Conservation (phyloP, 202 grass and related monocot species). For the Schoenoplectus tabernaemontani region DNA sequence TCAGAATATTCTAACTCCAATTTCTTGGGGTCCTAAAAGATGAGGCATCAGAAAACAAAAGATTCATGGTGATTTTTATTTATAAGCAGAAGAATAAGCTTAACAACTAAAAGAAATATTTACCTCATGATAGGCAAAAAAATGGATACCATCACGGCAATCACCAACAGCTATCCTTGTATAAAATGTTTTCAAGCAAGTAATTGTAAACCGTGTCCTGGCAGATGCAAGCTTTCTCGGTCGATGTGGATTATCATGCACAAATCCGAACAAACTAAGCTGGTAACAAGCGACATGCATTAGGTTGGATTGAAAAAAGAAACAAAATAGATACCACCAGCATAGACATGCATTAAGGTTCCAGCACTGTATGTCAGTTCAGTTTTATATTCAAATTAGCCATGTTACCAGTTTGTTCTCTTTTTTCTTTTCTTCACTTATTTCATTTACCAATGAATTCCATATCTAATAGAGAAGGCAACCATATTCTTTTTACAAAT, state of each 20-base stretch:
- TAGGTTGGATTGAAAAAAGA: neutral
- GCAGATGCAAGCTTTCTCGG: slow-evolving; percentile 51
- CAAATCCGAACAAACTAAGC: slow-evolving; percentile 76
- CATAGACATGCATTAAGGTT: neutral
- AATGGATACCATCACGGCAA: slow-evolving; percentile 98
- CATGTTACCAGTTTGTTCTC: neutral
- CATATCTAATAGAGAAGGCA: neutral
- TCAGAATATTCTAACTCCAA: slow-evolving; percentile 75
- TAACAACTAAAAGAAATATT: slow-evolving; percentile 2
- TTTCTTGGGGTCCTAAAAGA: slow-evolving; percentile 56
- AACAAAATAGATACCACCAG: neutral
- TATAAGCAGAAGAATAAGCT: neutral
- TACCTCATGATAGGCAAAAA: slow-evolving; percentile 92
- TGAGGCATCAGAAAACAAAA: slow-evolving; percentile 15
- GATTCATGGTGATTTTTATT: neutral
- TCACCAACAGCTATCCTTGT: slow-evolving; percentile 89
- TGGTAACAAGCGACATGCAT: slow-evolving; percentile 40
- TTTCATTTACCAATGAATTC: neutral
- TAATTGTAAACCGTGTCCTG: slow-evolving; percentile 82
- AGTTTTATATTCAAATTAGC: neutral
- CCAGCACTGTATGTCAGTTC: neutral
- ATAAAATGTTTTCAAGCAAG: slow-evolving; percentile 67
- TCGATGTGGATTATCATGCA: slow-evolving; percentile 70
- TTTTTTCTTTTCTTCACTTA: neutral
- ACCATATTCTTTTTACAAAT: neutral